phyloP scores from a whole-genome alignment of 2,329 filamentous ascomycete species.

The Aureobasidium sp. region DNA sequence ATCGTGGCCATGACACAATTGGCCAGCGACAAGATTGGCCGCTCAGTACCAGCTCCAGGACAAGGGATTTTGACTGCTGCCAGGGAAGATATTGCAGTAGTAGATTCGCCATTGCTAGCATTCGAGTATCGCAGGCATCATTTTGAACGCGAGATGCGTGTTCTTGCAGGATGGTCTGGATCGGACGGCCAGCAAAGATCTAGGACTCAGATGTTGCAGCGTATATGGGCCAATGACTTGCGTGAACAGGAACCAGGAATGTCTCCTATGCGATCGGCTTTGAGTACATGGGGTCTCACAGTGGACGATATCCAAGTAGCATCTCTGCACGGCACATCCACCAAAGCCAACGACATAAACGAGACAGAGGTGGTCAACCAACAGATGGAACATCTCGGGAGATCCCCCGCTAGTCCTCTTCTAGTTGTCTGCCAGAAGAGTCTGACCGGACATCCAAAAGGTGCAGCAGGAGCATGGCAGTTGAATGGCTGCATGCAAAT shows the following conservation, averaged over 20 bases:
- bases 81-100: slow-evolving; percentile 82
- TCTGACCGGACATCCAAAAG: slow-evolving; percentile 62
- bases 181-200: no score
- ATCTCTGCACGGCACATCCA: slow-evolving; percentile 98
- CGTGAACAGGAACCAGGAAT: slow-evolving; percentile 95
- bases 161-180: no score
- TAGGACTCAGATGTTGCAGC: slow-evolving; percentile 76
- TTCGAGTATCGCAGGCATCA: slow-evolving; percentile 96
- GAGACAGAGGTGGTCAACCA: slow-evolving; percentile 98
- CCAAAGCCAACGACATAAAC: slow-evolving; percentile 98
- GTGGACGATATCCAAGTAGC: slow-evolving; percentile 92
- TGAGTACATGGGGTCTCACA: slow-evolving; percentile 96
- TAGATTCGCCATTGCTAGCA: slow-evolving; percentile 90
- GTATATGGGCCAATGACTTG: slow-evolving; percentile 93
- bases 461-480: neutral
- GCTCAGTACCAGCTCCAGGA: slow-evolving; percentile 91
- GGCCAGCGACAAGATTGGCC: slow-evolving; percentile 97
- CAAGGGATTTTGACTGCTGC: slow-evolving; percentile 95
- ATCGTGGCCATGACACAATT: slow-evolving; percentile 89
- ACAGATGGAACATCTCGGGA: slow-evolving; percentile 89
- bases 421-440: slow-evolving; percentile 99
- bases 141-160: no score
- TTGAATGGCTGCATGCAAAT: neutral
- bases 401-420: slow-evolving; percentile 91
- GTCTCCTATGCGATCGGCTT: slow-evolving; percentile 86